These are phyloP conservation scores for Dentiscutata heterogama DNA, from an alignment of 371 early-diverging fungal species.

Conservation along the genomic window DNA sequence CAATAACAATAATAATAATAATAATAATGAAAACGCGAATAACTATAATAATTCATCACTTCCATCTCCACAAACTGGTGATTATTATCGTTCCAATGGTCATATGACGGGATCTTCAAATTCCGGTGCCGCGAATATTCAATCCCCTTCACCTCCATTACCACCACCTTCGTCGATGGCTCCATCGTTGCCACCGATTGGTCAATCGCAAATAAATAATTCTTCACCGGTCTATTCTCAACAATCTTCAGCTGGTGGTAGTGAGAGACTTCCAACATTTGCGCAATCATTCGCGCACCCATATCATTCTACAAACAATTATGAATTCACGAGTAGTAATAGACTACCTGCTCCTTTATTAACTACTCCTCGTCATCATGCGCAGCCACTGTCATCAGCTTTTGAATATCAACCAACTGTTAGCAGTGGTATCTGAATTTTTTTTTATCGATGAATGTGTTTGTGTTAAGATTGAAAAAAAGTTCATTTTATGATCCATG, in stretches of 20 bases:
- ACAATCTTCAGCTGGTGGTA: not conserved
- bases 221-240: not conserved
- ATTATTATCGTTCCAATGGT: not conserved
- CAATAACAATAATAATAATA: not conserved
- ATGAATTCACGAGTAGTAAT: not conserved
- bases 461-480: not conserved
- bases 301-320: not conserved
- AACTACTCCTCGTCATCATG: not conserved
- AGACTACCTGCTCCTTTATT: slow-evolving; percentile 23
- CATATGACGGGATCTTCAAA: not conserved
- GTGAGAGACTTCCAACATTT: slow-evolving; percentile 3
- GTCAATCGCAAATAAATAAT: not conserved
- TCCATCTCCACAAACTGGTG: not conserved
- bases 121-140: not conserved
- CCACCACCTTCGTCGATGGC: slow-evolving; percentile 11
- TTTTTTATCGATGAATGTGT: not conserved
- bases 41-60: not conserved
- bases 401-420: slow-evolving; percentile 15
- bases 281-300: not conserved
- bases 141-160: not conserved
- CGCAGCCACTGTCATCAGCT: not conserved
- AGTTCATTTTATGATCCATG: not conserved
- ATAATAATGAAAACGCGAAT: not conserved
- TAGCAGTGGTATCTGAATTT: not conserved
- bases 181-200: not conserved